Evolutionary conservation across 140 eudicot species (phyloP), one percentile per base, ranked within the genome.

Genomic region (Erigeron philadelphicus): DNA sequence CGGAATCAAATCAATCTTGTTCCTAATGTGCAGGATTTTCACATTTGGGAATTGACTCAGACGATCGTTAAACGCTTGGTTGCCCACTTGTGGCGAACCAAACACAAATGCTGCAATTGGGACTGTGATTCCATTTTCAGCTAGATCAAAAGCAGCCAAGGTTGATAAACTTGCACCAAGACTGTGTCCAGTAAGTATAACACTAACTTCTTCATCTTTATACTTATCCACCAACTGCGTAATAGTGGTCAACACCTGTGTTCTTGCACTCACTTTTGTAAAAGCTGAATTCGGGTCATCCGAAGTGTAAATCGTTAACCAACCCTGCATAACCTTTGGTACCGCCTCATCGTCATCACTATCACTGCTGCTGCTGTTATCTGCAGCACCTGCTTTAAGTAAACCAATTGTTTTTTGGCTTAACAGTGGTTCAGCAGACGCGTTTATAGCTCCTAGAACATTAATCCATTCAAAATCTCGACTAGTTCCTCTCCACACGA

Each of bases 41-140:
- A 86, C 79, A 17, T 86, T 92, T 1, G 88, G 25, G 41, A 66
- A 72, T 19, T 72, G 48, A 8, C 76, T 76, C 8, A 93, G 50
- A 38, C 71, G 85, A 0, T 86, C 87, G n/a, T 86, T 84, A 68
- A 93, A 93, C 0, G 77, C 85, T 21, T 64, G 68, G 83, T 93
- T 87, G 0, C 98, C 98, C 8, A 92, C 90, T 48, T 93, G 96
- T 3, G 96, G 98, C 0, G 87, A 84, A 8, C 96, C 98, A 13
- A 92, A 92, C 1, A 92, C 81, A 13, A 92, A 75, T 1, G 95
- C 92, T 5, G 95, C 16, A 0, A 93, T 82, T 1, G 90, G 96
- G 19, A 84, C 73, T 3, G 68, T 67, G 8, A 84, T 77, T 10
- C 96, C 93, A 56, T 88, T 88, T 71, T 88, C 95, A 0, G 79